Evolutionary conservation across 148 eudicot genomes (phyloP).

Genomic region (Vaccinium vitisidaea): DNA sequence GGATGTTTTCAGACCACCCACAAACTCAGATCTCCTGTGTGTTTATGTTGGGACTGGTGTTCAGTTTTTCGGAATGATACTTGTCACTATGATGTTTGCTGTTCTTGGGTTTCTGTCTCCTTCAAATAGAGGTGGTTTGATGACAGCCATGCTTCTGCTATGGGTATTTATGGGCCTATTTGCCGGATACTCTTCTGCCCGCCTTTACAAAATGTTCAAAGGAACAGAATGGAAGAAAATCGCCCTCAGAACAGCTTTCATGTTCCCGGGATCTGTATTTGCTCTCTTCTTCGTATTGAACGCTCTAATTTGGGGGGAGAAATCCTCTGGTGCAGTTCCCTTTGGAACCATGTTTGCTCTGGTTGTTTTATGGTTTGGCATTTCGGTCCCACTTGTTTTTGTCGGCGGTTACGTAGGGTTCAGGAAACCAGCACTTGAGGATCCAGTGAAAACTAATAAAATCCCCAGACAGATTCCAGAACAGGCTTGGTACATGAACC

Average conservation of each 20-base stretch:
- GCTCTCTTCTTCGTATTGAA: conserved; percentile 42
- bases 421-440: conserved; percentile 46
- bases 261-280: conserved; percentile 45
- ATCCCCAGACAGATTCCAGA: conserved; percentile 58
- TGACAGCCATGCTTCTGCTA: conserved; percentile 51
- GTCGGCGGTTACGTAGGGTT: conserved; percentile 50
- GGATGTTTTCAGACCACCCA: conserved; percentile 55
- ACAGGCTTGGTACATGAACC: conserved; percentile 61
- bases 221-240: conserved; percentile 59
- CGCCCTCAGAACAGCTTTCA: conserved; percentile 42
- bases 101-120: conserved; percentile 56
- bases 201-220: conserved; percentile 50
- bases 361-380: conserved; percentile 51
- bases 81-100: conserved; percentile 51
- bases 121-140: conserved; percentile 54
- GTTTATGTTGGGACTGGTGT: conserved; percentile 60
- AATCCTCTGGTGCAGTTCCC: conserved; percentile 59
- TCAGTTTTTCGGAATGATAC: conserved; percentile 47
- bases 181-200: conserved; percentile 48
- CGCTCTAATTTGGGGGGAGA: conserved; percentile 54
- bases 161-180: conserved; percentile 59
- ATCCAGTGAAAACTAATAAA: conserved; percentile 54
- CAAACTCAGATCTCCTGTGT: conserved; percentile 49
- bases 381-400: conserved; percentile 55
- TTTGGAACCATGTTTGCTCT: conserved; percentile 62